Evolutionary conservation across 129 eudicot genomes (phyloP), one percentile per base, ranked within the genome.

Genomic region (Ambrosia artemisiifolia): DNA sequence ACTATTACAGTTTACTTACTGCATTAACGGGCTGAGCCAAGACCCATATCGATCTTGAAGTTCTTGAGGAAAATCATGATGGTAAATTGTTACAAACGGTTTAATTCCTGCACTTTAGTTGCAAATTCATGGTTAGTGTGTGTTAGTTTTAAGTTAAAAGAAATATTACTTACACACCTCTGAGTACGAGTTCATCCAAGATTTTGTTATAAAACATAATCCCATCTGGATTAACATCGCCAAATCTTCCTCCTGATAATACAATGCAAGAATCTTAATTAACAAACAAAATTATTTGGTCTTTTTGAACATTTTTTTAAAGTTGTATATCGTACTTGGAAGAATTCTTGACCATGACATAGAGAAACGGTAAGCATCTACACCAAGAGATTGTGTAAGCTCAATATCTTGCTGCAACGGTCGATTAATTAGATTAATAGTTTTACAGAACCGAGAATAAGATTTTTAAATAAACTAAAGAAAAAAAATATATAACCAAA

Each of bases 41-140:
- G 87, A 83, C 56, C 87, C 88, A 43, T 81, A 93, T 85, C 86
- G 79, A 49, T 89, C 96, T 80, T 87, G 85, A 24, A 89, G 84
- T 80, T 85, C 98, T 81, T 89, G 90, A 55, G 98, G 95, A 44
- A 74, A 74, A 54, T 93, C 98, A 47, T 69, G 43, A 64, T 93
- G 98, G 76, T 85, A 81, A 71, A 93, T 83, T 3, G 95, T 89
- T 73, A 93, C 98, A 71, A 93, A 93, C 5, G 92, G 96, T 72
- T 78, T 51, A 34, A 93, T 85, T 38, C 98, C 95, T 93, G 76
- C 33, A 56, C 3, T 60, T 54, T 18, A 5, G 48, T 14, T 60
- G 68, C 18, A 65, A 55, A 75, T 40, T 50, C 48, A 75, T 24
- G 16, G 63, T 46, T 51, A 19, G 4, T 11, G 66, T 11, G 16